Base-by-base conservation (phyloP, 2,329 filamentous ascomycete genomes). In the Arthrobotrys iridis region DNA sequence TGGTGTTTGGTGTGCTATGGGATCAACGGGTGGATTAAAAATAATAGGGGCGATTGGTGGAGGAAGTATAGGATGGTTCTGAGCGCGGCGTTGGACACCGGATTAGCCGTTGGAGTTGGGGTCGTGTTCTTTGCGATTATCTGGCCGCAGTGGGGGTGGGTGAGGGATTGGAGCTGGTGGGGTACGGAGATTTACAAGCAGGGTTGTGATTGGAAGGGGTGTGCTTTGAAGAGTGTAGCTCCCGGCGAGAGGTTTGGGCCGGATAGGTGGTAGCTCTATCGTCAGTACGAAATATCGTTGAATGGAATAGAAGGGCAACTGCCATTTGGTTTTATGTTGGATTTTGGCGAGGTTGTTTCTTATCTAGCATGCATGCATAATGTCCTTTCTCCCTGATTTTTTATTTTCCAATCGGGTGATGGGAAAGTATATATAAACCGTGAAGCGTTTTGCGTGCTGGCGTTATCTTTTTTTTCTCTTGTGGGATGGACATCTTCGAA, bases 111-210 rank as follows among this genome's bases (percentile, higher is more conserved):
- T 79, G 91, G 91, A 26, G 89, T 95, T 35, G 89, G 96, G 7
- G 87, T 94, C 2, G 89, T 95, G 24, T 96, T 96, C 81, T 94
- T 96, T 79, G 91, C 89, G 0, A 91, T 96, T 77, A 86, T 95
- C n/a, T 94, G 93, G 80, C 90, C 92, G 20, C 46, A 55, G 41
- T 76, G 72, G 0, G 91, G 91, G 0, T 88, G 86, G 84, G 90
- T 90, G 84, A 86, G 88, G 40, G 85, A 86, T 26, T 93, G 95
- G 80, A 88, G 85, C 67, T 96, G 92, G 93, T 96, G 92, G 93
- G 93, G 93, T 0, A 96, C 93, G 0, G 91, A 95, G 80, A 86
- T 94, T 3, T 93, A 93, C 81, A 93, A 93, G 82, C 86, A 89
- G 81, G 92, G 92, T 18, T 95, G 92, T 81, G 92, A 95, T 83